Conservation (phyloP, 164 flowering plant genomes). For the Cinnamomum micranthum region DNA sequence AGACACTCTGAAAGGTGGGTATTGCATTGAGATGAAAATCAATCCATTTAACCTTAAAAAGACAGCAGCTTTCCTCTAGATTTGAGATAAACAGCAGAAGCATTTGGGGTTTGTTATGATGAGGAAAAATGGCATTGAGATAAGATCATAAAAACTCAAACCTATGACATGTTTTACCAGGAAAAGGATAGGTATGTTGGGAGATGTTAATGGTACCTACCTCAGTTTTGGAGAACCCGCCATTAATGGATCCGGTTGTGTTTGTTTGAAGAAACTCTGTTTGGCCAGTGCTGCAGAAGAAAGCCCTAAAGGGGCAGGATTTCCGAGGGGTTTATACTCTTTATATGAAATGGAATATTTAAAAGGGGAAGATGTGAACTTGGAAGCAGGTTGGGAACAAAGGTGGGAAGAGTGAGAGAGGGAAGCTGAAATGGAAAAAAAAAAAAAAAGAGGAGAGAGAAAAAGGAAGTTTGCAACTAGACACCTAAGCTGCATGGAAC, state of each 20-base stretch:
- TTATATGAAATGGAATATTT: not conserved
- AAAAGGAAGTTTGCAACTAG: too few species aligned
- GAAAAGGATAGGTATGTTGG: not conserved
- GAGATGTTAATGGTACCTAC: not conserved
- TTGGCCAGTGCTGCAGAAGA: slow-evolving; percentile 8
- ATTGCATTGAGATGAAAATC: not conserved
- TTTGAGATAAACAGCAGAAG: slow-evolving; percentile 8
- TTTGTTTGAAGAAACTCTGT: slow-evolving; percentile 1
- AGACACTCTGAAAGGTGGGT: not conserved
- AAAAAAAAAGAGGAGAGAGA: too few species aligned
- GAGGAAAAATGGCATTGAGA: not conserved
- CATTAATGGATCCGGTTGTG: slow-evolving; percentile 10
- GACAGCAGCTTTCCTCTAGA: slow-evolving; percentile 2
- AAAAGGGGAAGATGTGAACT: not conserved
- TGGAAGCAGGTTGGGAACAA: not conserved
- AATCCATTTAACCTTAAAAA: not conserved
- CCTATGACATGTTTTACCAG: not conserved
- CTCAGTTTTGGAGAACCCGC: slow-evolving; percentile 12
- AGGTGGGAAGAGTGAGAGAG: not conserved
- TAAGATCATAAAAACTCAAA: not conserved
- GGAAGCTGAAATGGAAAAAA: not conserved
- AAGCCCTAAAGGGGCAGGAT: slow-evolving; percentile 9
- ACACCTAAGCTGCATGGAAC: too few species aligned
- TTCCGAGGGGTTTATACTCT: not conserved
- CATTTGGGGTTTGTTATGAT: not conserved